Evolutionary conservation across 2,329 filamentous ascomycete genomes (phyloP), one percentile per base, ranked within the genome.

Genomic region (Plenodomus tracheiphilus): DNA sequence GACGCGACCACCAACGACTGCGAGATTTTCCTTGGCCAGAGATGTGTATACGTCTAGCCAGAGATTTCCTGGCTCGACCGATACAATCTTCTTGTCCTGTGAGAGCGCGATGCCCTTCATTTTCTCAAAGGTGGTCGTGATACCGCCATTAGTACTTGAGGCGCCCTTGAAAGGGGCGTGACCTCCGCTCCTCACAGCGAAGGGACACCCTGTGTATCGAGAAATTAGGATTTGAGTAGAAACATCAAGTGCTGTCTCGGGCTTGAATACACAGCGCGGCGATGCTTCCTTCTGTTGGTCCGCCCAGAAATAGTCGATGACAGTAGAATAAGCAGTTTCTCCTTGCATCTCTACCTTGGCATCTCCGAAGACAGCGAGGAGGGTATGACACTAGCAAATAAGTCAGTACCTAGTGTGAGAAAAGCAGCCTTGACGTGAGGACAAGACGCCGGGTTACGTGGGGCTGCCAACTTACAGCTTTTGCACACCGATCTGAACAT

Each of bases 151-250:
- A 20, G 61, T 62, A 21, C 56, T 69, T 10, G 66, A 65, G 9
- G 61, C 54, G 5, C 66, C 64, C n/a, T 54, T 51, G 19, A 59
- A 59, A 2, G 54, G 51, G 15, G 59, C 53, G 48, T 67, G 64
- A 8, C 64, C 59, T 19, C 58, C 57, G 32, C 72, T 70, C 45
- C 71, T 73, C 10, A 77, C 65, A 3, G 74, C 73, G 42, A 76
- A 75, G 70, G 55, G 58, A 34, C 64, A 70, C 39, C 54, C 46
- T 3, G 55, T 59, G 2, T 58, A 35, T 2, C 61, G 57, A 21
- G 61, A 62, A 2, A 66, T 25, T 2, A 63, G 40, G 3, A 65
- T 40, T 1, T 52, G 11, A 8, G 54, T 57, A 1, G 61, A 59
- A 1, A 67, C 60, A 20, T 67, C 59, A 0, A 41, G 19, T 1